phyloP scores from a whole-genome alignment of 106 monocot species.

The Allium cepa region DNA sequence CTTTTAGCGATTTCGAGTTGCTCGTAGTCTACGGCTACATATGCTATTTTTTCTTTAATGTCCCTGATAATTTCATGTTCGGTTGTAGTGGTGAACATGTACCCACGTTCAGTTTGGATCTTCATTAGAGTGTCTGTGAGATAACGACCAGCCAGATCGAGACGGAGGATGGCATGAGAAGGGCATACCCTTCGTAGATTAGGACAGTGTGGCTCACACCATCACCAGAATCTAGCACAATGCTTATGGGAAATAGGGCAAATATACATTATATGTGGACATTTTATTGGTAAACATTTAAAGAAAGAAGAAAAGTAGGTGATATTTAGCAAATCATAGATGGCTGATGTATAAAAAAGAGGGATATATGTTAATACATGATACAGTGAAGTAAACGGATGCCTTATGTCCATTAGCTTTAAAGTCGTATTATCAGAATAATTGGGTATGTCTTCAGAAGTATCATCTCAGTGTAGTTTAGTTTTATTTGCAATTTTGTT shows the following conservation, averaged over 20 bases:
- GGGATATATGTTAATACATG: too few species aligned
- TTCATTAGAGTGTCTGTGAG: constrained; percentile 41
- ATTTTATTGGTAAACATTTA: too few species aligned
- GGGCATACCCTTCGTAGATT: constrained; percentile 25
- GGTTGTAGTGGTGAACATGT: constrained; percentile 42
- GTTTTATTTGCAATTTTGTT: too few species aligned
- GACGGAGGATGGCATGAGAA: constrained; percentile 37
- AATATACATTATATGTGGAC: too few species aligned
- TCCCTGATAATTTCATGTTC: constrained; percentile 47
- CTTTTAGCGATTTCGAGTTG: constrained; percentile 16
- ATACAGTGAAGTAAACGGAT: neutral
- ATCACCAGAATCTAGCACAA: constrained; percentile 27
- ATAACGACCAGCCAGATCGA: constrained; percentile 41
- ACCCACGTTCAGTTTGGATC: constrained; percentile 45
- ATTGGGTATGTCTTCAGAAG: too few species aligned
- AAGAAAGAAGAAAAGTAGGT: too few species aligned
- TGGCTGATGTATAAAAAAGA: too few species aligned
- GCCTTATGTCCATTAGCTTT: neutral
- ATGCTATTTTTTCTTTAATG: constrained; percentile 39
- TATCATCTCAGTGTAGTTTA: too few species aligned
- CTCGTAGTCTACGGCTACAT: constrained; percentile 30
- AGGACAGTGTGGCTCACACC: constrained; percentile 32
- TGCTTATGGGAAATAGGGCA: too few species aligned
- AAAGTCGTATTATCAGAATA: too few species aligned
- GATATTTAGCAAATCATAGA: too few species aligned